phyloP scores from a whole-genome alignment of 2,329 filamentous ascomycete species.

The Chaetomium olivaceum region DNA sequence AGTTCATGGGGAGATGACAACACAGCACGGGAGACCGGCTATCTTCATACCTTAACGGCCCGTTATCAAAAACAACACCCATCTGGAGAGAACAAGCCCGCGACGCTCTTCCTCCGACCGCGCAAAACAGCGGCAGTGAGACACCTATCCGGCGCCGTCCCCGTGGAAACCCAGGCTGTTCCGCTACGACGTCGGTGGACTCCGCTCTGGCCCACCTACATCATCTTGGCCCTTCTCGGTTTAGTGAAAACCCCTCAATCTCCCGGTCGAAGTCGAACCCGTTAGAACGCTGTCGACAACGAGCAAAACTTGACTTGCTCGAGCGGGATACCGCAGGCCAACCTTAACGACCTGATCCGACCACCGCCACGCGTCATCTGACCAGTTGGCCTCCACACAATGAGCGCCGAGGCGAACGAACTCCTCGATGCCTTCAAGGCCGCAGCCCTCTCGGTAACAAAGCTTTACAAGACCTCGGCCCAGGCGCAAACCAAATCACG shows the following conservation, averaged over 20 bases:
- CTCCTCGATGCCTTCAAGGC: conserved; percentile 88
- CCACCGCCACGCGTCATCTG: background rate
- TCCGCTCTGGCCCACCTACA: conserved; percentile 23
- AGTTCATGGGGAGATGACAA: conserved; percentile 7
- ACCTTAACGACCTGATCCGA: background rate
- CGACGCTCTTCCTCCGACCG: background rate
- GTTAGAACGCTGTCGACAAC: conserved; percentile 2
- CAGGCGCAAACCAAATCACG: conserved; percentile 74
- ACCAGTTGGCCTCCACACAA: conserved; percentile 30
- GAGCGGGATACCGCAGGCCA: background rate
- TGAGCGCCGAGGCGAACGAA: conserved; percentile 52
- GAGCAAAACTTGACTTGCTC: background rate
- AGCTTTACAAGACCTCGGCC: conserved; percentile 90
- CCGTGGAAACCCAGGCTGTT: background rate
- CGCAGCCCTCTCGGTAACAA: conserved; percentile 90
- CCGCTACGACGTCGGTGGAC: background rate
- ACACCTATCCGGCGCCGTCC: background rate
- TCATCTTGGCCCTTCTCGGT: conserved; percentile 20
- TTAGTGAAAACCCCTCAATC: conserved; percentile 30
- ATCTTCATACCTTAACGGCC: background rate
- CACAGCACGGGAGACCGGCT: background rate
- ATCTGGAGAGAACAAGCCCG: background rate
- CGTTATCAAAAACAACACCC: background rate
- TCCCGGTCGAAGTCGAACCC: conserved; percentile 6
- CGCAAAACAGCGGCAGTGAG: background rate